These are phyloP conservation scores for Plasmopara halstedii DNA, from an alignment of 352 stramenopile genomes.

Conservation along the genomic window DNA sequence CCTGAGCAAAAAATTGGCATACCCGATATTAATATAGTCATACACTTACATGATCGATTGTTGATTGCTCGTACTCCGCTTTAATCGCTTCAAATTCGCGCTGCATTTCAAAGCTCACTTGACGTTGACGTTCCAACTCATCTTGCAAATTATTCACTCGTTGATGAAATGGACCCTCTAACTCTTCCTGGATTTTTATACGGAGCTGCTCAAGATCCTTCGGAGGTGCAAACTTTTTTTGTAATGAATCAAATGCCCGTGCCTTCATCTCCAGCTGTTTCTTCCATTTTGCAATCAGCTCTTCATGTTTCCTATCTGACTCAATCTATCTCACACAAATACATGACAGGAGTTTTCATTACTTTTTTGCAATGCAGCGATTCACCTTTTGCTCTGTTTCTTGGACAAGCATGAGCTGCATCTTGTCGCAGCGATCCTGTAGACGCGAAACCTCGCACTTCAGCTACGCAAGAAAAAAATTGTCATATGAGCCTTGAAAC, in stretches of 20 bases:
- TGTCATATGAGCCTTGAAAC: background rate
- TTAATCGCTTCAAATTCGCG: conserved; percentile 76
- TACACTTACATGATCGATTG: conserved; percentile 47
- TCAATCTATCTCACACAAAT: conserved; percentile 39
- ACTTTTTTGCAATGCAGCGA: background rate
- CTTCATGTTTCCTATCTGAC: conserved; percentile 74
- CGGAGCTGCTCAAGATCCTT: conserved; percentile 75
- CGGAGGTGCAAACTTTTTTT: conserved; percentile 76
- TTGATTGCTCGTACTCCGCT: conserved; percentile 81
- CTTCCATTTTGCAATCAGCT: conserved; percentile 79
- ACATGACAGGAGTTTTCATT: background rate
- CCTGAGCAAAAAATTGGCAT: background rate
- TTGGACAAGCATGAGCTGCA: conserved; percentile 70
- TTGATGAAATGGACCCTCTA: conserved; percentile 69
- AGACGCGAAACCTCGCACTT: conserved; percentile 55
- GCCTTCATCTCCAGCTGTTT: conserved; percentile 78
- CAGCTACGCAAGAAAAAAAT: conserved; percentile 23
- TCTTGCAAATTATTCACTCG: conserved; percentile 50
- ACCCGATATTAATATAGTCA: background rate
- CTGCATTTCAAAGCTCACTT: conserved; percentile 55
- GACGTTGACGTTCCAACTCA: conserved; percentile 65
- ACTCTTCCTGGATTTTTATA: conserved; percentile 76
- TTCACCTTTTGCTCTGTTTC: conserved; percentile 73
- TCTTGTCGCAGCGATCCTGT: conserved; percentile 73
- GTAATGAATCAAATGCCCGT: conserved; percentile 68